A percentile compares a stretch with the other conserved stretches of the same genome.
Evolutionary conservation across 352 stramenopile species (phyloP).

Genomic region (Phytopythium litorale): DNA sequence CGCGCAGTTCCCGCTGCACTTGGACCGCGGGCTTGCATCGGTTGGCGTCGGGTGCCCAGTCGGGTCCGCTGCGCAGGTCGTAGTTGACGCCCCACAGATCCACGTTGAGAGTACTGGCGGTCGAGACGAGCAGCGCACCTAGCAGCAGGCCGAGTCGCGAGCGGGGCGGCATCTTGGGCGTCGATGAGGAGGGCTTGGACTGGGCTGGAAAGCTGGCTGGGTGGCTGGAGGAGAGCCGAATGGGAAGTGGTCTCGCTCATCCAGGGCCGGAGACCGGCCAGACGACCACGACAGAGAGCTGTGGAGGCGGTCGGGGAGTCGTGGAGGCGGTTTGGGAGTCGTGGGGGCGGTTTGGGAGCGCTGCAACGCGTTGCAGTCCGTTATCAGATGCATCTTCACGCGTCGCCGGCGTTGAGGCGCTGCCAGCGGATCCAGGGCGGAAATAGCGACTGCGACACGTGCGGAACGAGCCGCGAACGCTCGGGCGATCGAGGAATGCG

Average conservation of each 20-base stretch:
- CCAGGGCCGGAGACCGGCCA: not conserved
- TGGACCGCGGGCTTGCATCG: conserved; percentile 43
- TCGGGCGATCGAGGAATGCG: too few relatives aligned
- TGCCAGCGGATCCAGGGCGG: not conserved
- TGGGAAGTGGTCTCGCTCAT: not conserved
- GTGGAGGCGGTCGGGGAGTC: not conserved
- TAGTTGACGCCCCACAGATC: conserved; percentile 72
- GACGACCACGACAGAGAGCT: not conserved
- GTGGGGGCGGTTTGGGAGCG: not conserved
- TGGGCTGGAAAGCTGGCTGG: conserved; percentile 5
- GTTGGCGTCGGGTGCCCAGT: conserved; percentile 38
- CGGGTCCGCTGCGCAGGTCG: conserved; percentile 45
- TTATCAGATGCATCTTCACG: conserved; percentile 2
- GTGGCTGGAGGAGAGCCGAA: not conserved
- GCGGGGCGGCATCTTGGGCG: not conserved
- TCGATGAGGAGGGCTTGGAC: not conserved
- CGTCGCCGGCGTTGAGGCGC: not conserved
- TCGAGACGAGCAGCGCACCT: conserved; percentile 2
- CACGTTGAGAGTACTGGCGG: conserved; percentile 15
- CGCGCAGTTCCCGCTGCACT: conserved; percentile 42
- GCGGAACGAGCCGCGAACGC: not conserved
- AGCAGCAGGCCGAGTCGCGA: conserved; percentile 3
- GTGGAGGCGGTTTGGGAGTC: not conserved
- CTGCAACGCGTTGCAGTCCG: not conserved
- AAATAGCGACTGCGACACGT: not conserved